Conservation (phyloP, 345 rosid genomes). For the Populus nigra region DNA sequence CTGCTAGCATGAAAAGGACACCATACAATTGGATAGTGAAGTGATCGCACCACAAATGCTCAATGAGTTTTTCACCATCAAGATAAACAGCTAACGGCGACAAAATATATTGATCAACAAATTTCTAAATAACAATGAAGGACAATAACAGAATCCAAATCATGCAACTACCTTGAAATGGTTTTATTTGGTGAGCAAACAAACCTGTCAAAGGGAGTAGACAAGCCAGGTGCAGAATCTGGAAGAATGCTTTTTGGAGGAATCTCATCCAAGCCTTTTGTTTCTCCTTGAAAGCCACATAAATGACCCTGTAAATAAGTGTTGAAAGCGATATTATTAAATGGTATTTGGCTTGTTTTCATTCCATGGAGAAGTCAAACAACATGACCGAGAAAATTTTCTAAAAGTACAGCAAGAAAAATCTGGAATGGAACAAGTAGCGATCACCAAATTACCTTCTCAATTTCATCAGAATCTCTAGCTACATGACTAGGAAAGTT, state of each 20-base stretch:
- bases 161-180: conserved; percentile 51
- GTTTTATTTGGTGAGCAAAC: conserved; percentile 42
- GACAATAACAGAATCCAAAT: not conserved
- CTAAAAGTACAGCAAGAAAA: not conserved
- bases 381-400: no score
- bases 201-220: conserved; percentile 40
- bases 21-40: not conserved
- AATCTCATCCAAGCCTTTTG: conserved; percentile 34
- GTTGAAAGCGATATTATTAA: not conserved
- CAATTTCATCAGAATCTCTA: conserved; percentile 38
- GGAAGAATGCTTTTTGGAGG: conserved; percentile 37
- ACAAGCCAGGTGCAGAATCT: conserved; percentile 38
- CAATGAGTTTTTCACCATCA: not conserved
- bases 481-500: conserved; percentile 38
- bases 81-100: not conserved
- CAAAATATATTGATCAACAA: not conserved
- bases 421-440: not conserved
- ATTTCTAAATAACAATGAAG: not conserved
- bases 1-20: not conserved
- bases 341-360: not conserved
- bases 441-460: conserved; percentile 44
- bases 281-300: conserved; percentile 42
- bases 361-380: not conserved
- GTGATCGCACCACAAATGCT: not conserved
- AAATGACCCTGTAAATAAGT: conserved; percentile 32